Evolutionary conservation across 768 basidiomycete genomes (phyloP).

Genomic region (Serendipita sp.): DNA sequence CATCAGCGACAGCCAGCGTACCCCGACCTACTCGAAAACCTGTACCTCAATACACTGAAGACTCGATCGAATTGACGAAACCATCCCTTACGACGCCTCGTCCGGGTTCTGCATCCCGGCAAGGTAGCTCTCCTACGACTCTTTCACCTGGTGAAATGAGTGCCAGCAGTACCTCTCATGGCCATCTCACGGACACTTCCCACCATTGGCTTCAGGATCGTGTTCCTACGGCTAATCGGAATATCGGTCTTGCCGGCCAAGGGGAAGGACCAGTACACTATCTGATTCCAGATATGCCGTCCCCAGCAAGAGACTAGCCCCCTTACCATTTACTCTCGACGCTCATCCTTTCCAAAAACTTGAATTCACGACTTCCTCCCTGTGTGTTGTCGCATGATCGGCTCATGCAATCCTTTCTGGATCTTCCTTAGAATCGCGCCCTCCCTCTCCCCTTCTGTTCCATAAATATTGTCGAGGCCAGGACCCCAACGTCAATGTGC

Average conservation of each 20-base stretch:
- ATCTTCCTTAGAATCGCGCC: not conserved
- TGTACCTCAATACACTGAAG: not conserved
- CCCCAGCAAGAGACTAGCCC: slow-evolving; percentile 2
- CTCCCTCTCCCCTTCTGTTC: no score
- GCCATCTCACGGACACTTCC: not conserved
- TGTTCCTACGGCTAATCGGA: not conserved
- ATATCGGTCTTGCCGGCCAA: not conserved
- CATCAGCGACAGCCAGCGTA: not conserved
- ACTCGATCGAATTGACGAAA: not conserved
- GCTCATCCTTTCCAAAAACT: not conserved
- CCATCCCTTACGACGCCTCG: not conserved
- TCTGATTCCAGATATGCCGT: slow-evolving; percentile 44
- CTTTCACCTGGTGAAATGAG: not conserved
- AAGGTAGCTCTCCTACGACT: not conserved
- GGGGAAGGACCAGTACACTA: slow-evolving; percentile 36
- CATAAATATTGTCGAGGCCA: not conserved
- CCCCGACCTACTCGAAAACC: not conserved
- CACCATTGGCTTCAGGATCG: not conserved
- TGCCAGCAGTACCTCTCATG: not conserved
- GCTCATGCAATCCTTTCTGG: not conserved
- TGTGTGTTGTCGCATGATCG: not conserved
- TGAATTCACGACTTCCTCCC: not conserved
- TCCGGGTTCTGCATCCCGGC: not conserved
- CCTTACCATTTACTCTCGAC: not conserved
- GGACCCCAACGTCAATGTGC: not conserved